Evolutionary conservation across 768 basidiomycete species (phyloP), one percentile per base, ranked within the genome.

Genomic region (Glaciozyma antarctica): DNA sequence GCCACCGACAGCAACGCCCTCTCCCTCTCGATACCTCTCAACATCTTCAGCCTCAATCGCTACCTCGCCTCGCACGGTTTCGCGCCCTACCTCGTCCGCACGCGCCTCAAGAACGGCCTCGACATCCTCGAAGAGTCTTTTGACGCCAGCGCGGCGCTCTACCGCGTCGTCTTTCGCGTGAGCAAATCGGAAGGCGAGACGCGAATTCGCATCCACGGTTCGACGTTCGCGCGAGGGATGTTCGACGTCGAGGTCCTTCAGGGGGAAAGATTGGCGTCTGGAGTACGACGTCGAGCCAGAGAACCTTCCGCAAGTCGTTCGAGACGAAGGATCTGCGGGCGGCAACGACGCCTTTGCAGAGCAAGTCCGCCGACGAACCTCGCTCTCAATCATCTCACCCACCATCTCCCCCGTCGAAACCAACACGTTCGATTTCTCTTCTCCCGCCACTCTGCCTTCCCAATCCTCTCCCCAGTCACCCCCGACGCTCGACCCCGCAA

Each of bases 261-360:
- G 51, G 24, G n/a, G 22, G 2, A 52, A 52, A 1, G 51, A 26
- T 8, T 48, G 47, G 47, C 22, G 51, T 9, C 9, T 52, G 22
- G 24, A 26, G 24, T 26, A 28, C 24, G 51, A 52, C 24, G 51
- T 52, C 51, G 38, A 41, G 13, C 97, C 58, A 63, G 58, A 57
- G 62, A 62, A 34, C 58, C 56, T 64, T n/a, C 58, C 56, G 34
- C 13, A 22, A 16, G 38, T 41, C 38, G 38, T 41, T 41, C 38
- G 38, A 41, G 38, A 41, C 38, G 38, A 41, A 41, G 38, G 38
- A 41, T 5, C 38, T 32, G 32, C 4, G 5, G 32, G 32, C 38
- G 38, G 7, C 38, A 41, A 10, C 38, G 38, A 41, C 38, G 13
- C 38, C 38, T 41, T 41, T 12, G 38, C 38, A 41, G 38, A 41